Base-by-base conservation (phyloP, 495 filamentous ascomycete species). In the Trichoderma virens region DNA sequence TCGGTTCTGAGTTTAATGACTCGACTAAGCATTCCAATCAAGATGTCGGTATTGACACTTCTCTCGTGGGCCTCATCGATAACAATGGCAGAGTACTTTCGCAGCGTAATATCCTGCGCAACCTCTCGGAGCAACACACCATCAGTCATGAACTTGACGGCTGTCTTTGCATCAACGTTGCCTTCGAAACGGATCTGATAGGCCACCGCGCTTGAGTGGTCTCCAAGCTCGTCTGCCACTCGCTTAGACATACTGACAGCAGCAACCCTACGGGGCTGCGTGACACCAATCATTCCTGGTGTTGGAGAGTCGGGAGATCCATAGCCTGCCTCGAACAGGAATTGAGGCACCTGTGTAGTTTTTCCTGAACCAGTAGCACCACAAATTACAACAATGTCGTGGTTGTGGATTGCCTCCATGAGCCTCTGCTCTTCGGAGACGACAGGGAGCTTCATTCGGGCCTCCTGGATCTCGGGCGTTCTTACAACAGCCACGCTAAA, bases 121-220 rank as follows among this genome's bases (percentile, higher is more conserved):
- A 97, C 88, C 71, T 99, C 95, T 60, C 93, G 86, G 16, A 99
- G 82, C 64, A 99, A 79, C 28, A 99, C 91, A 79, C 95, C 95
- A 73, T 99, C 95, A 0, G 95, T 99, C 92, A 99, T 97, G 75
- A 98, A 99, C 74, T 99, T 99, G 72, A 98, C 87, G 2, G 92
- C 88, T 0, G 95, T 99, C 65, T 93, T 88, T 45, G 85, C 82
- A n/a, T 84, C 85, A 2, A 88, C 87, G 2, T 86, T 92, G 35
- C 87, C 89, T 67, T 99, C 95, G 68, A 97, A 98, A 32, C 95
- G 88, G 68, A 99, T 97, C 70, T 97, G 93, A 73, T 98, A 96
- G 6, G 91, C 89, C 20, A 98, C 91, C 47, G 74, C 69, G 27
- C 87, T 82, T 6, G 87, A 83, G 51, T 80, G 74, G 34, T 88